A percentile compares a stretch with the other conserved stretches of the same genome.
phyloP scores from a whole-genome alignment of 1,139 yeast genomes.

The Suhomyces wounanorum region DNA sequence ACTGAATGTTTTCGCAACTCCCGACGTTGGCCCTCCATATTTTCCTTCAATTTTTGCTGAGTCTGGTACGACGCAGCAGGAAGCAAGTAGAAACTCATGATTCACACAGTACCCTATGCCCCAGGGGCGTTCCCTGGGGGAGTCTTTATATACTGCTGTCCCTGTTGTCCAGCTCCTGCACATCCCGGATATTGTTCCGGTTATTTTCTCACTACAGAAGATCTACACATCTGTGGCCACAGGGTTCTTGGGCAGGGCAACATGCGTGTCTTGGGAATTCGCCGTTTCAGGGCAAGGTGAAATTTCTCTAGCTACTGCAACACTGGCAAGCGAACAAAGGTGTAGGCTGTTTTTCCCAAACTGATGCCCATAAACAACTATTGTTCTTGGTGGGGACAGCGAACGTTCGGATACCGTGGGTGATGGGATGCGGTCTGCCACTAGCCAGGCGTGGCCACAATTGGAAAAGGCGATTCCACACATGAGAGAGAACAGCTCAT shows the following conservation, averaged over 20 bases:
- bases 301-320: background rate
- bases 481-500: background rate
- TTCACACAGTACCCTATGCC: background rate
- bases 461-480: background rate
- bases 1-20: slow-evolving; percentile 7
- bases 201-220: slow-evolving; percentile 4
- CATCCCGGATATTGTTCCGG: background rate
- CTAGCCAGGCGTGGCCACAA: background rate
- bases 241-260: slow-evolving; percentile 5
- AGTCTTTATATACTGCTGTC: slow-evolving; percentile 1
- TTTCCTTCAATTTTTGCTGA: slow-evolving; percentile 22
- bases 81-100: slow-evolving; percentile 20
- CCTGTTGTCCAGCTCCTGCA: background rate
- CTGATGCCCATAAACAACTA: background rate
- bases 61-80: slow-evolving; percentile 23
- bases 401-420: background rate
- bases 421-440: background rate
- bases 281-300: slow-evolving; percentile 1
- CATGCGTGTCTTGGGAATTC: background rate
- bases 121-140: background rate
- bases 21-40: slow-evolving; percentile 17
- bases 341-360: background rate
- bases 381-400: background rate
- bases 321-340: background rate
- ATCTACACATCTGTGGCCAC: slow-evolving; percentile 5